phyloP scores from a whole-genome alignment of 495 filamentous ascomycete species.

The Penicillium crystallinum region DNA sequence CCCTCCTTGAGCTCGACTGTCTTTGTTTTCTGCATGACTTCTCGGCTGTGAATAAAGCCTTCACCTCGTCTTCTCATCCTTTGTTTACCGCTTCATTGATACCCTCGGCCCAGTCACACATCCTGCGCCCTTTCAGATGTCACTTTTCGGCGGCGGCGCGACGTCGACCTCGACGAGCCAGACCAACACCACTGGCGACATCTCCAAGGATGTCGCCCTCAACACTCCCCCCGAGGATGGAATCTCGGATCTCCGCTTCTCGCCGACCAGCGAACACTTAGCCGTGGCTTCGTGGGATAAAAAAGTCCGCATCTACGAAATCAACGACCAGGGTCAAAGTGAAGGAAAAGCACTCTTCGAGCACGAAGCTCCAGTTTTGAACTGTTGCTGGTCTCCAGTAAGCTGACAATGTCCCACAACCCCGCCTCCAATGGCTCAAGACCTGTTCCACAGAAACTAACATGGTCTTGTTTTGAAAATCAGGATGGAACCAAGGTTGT shows the following conservation, averaged over 20 bases:
- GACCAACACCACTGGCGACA: conserved; percentile 77
- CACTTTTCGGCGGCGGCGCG: conserved; percentile 58
- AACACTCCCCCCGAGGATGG: conserved; percentile 76
- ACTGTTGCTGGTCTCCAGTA: conserved; percentile 81
- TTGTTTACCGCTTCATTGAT: not conserved
- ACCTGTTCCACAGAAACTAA: conserved; percentile 4
- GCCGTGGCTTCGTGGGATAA: conserved; percentile 92
- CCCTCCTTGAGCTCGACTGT: conserved; percentile 1
- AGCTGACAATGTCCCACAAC: conserved; percentile 12
- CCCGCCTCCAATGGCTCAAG: not conserved
- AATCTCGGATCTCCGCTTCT: conserved; percentile 79
- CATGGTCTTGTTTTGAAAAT: not conserved
- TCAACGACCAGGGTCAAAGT: conserved; percentile 63
- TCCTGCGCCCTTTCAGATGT: conserved; percentile 30
- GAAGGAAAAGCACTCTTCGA: conserved; percentile 74
- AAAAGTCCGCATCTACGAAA: conserved; percentile 88
- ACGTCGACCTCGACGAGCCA: conserved; percentile 41
- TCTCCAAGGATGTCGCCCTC: conserved; percentile 80
- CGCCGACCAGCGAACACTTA: conserved; percentile 68
- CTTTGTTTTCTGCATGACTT: not conserved
- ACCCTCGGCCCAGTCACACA: not conserved
- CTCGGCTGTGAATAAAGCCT: not conserved
- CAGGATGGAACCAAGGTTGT: conserved; percentile 72
- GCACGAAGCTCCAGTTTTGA: conserved; percentile 70
- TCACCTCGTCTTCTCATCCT: not conserved